Evolutionary conservation across 2,329 filamentous ascomycete genomes (phyloP).

Genomic region (Botrytis porri): DNA sequence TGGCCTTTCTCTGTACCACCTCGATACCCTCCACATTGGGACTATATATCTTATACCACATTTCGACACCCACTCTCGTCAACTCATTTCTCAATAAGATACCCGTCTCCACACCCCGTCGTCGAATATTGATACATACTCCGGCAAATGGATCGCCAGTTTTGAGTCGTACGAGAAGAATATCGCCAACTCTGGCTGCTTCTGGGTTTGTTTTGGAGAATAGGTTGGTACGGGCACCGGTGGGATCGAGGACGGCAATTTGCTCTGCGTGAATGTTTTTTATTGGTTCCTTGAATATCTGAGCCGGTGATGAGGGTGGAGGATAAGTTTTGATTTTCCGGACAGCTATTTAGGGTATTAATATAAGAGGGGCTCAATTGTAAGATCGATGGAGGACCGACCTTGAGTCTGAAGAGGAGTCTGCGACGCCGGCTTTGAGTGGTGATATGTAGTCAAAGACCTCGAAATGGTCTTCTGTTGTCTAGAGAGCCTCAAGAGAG

Average conservation of each 20-base stretch:
- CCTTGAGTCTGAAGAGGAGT: conserved; percentile 22
- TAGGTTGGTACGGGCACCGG: conserved; percentile 74
- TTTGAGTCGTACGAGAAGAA: conserved; percentile 83
- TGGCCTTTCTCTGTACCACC: conserved; percentile 81
- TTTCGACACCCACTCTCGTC: conserved; percentile 85
- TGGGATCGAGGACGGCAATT: conserved; percentile 75
- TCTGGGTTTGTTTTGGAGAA: conserved; percentile 78
- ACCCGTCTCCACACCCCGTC: conserved; percentile 83
- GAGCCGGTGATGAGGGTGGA: conserved; percentile 53
- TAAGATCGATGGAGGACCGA: conserved; percentile 23
- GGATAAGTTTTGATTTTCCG: conserved; percentile 52
- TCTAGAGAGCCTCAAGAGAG: conserved; percentile 56
- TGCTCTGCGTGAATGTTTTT: conserved; percentile 64
- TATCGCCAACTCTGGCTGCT: conserved; percentile 79
- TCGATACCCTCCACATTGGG: conserved; percentile 89
- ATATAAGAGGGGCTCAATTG: neutral
- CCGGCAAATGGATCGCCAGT: conserved; percentile 87
- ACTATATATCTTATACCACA: conserved; percentile 96
- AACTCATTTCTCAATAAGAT: conserved; percentile 84
- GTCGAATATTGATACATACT: conserved; percentile 81
- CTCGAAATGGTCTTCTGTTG: conserved; percentile 47
- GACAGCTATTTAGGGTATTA: conserved; percentile 33
- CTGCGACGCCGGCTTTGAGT: conserved; percentile 37
- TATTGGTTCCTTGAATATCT: conserved; percentile 64
- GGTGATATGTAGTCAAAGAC: conserved; percentile 50